A percentile compares a stretch with the other conserved stretches of the same genome.
These are phyloP conservation scores for Verticillium longisporum DNA, from an alignment of 2,329 filamentous ascomycete genomes.

Conservation along the genomic window DNA sequence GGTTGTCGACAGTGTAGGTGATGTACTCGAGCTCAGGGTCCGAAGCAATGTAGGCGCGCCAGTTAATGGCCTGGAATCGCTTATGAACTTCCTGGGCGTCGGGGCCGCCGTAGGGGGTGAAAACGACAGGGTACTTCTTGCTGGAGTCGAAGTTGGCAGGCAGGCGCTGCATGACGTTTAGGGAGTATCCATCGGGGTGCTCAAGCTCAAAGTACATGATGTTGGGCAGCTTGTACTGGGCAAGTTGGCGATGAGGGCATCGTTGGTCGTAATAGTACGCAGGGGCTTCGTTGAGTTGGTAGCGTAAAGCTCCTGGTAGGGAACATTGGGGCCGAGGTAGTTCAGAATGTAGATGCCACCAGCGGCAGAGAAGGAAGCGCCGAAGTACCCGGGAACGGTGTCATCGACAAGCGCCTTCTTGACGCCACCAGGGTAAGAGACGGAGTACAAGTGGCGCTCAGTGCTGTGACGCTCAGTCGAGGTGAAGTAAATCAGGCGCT, in stretches of 20 bases:
- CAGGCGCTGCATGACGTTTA: constrained; percentile 60
- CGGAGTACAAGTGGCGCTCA: constrained; percentile 61
- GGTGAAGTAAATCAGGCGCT: constrained; percentile 54
- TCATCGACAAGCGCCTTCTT: constrained; percentile 58
- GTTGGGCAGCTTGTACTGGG: constrained; percentile 56
- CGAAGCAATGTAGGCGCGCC: constrained; percentile 57
- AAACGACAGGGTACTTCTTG: constrained; percentile 60
- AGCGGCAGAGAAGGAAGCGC: constrained; percentile 56
- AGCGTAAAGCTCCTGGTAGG: constrained; percentile 61
- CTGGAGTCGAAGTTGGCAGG: constrained; percentile 56
- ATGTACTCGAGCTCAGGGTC: constrained; percentile 63
- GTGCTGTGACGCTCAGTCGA: constrained; percentile 61
- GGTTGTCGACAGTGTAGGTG: constrained; percentile 61
- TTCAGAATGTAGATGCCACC: constrained; percentile 59
- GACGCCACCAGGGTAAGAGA: constrained; percentile 48
- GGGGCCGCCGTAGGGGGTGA: constrained; percentile 63
- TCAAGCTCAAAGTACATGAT: constrained; percentile 57
- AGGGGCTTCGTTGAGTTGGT: constrained; percentile 43
- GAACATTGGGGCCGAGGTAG: constrained; percentile 60
- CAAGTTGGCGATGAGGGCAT: constrained; percentile 44
- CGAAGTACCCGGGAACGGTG: constrained; percentile 49
- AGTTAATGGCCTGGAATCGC: constrained; percentile 45
- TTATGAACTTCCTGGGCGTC: constrained; percentile 56
- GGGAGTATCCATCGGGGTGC: constrained; percentile 52
- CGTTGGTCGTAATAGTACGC: constrained; percentile 54